A percentile compares a stretch with the other conserved stretches of the same genome.
phyloP scores from a whole-genome alignment of 257 asterid genomes.

The Solanum medicagineum region DNA sequence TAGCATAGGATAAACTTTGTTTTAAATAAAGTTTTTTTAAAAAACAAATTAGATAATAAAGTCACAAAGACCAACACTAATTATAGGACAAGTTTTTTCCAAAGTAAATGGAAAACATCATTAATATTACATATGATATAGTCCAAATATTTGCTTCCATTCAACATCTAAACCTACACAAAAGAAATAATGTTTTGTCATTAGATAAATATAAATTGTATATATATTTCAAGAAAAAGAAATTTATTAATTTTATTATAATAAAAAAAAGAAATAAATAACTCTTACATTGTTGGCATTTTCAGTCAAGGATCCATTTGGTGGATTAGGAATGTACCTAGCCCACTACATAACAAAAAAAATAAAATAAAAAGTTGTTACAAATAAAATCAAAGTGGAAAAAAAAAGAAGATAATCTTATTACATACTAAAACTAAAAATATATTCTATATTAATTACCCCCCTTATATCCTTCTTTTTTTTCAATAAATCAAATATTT shows the following conservation, averaged over 20 bases:
- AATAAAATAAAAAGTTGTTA: neutral
- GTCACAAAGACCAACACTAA: too few relatives aligned
- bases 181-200: neutral
- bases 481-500: too few relatives aligned
- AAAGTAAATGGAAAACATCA: neutral
- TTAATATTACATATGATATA: neutral
- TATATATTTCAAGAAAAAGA: neutral
- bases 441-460: too few relatives aligned
- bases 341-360: neutral
- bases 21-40: neutral
- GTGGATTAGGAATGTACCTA: neutral
- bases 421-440: too few relatives aligned
- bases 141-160: neutral
- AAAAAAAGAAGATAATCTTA: too few relatives aligned
- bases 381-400: too few relatives aligned
- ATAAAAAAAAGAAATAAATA: neutral
- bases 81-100: neutral
- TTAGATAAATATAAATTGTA: neutral
- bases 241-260: neutral
- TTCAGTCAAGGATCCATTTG: neutral
- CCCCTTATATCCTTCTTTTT: too few relatives aligned
- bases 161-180: neutral
- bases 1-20: neutral
- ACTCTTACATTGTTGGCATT: neutral
- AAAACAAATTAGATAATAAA: neutral